phyloP scores from a whole-genome alignment of 1,139 yeast species.

The Yamadazyma dushanensis region DNA sequence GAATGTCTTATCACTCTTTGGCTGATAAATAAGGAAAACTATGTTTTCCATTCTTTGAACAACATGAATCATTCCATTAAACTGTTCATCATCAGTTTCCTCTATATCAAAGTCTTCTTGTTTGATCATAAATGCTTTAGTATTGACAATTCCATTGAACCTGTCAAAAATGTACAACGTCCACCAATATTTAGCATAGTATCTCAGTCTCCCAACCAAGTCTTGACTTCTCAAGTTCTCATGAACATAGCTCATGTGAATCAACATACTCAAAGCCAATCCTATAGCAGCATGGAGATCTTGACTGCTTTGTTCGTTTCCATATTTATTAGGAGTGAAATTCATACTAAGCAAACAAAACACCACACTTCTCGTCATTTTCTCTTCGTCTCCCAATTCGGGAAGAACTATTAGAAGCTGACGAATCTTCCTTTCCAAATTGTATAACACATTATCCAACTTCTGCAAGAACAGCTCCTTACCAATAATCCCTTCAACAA shows the following conservation, averaged over 20 bases:
- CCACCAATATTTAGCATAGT: constrained; percentile 39
- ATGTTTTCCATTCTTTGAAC: constrained; percentile 7
- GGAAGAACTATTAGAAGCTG: constrained; percentile 24
- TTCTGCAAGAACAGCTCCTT: constrained; percentile 15
- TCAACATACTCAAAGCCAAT: constrained; percentile 29
- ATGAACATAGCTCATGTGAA: constrained; percentile 29
- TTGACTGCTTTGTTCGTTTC: constrained; percentile 38
- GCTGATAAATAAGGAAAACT: constrained; percentile 14
- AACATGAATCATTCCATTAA: constrained; percentile 5
- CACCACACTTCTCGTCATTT: constrained; percentile 28
- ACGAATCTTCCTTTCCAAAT: constrained; percentile 29
- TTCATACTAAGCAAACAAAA: constrained; percentile 31
- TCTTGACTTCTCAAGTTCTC: constrained; percentile 11
- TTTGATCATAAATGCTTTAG: constrained; percentile 18
- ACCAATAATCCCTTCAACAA: constrained; percentile 23
- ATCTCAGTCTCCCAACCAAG: constrained; percentile 18
- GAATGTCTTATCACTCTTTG: constrained; percentile 5
- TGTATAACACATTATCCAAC: constrained; percentile 19
- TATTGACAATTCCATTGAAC: constrained; percentile 24
- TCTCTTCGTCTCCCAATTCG: constrained; percentile 40
- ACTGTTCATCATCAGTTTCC: constrained; percentile 9
- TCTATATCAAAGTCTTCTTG: constrained; percentile 15
- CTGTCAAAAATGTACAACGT: constrained; percentile 34
- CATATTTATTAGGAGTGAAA: constrained; percentile 30
- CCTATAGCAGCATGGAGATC: constrained; percentile 35